A percentile compares a stretch with the other conserved stretches of the same genome.
These are phyloP conservation scores for Talaromyces sp. DNA, from an alignment of 2,329 filamentous ascomycete genomes.

Conservation along the genomic window DNA sequence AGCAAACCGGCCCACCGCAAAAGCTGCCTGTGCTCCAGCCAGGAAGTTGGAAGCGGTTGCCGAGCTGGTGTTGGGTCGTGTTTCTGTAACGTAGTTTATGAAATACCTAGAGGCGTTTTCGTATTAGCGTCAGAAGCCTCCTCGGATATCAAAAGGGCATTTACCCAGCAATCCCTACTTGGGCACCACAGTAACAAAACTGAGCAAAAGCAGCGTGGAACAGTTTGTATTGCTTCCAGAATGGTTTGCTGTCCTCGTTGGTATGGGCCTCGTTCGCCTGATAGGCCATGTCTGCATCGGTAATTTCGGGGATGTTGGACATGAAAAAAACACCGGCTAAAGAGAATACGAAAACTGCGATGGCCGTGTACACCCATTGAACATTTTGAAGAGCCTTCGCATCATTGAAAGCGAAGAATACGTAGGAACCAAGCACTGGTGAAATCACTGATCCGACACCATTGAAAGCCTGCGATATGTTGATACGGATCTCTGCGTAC, in stretches of 20 bases:
- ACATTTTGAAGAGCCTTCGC: constrained; percentile 62
- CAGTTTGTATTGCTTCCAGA: constrained; percentile 68
- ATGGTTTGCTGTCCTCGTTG: constrained; percentile 56
- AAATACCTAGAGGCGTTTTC: constrained; percentile 39
- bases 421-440: constrained; percentile 68
- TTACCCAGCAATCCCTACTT: constrained; percentile 48
- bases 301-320: constrained; percentile 68
- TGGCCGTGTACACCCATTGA: constrained; percentile 78
- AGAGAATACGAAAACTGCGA: constrained; percentile 67
- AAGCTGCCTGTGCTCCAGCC: constrained; percentile 69
- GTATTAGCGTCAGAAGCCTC: neutral
- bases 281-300: constrained; percentile 64
- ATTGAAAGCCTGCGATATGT: constrained; percentile 74
- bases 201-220: constrained; percentile 74
- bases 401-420: constrained; percentile 65
- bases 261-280: constrained; percentile 57
- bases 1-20: constrained; percentile 68
- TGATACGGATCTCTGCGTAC: constrained; percentile 73
- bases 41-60: constrained; percentile 64
- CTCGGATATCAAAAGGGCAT: neutral
- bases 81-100: constrained; percentile 69
- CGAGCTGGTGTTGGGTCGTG: constrained; percentile 53
- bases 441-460: constrained; percentile 72
- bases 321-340: constrained; percentile 66
- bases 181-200: constrained; percentile 77